A percentile compares a stretch with the other conserved stretches of the same genome.
Evolutionary conservation across 2,329 filamentous ascomycete species (phyloP).

Genomic region (Cladorrhinum sp.): DNA sequence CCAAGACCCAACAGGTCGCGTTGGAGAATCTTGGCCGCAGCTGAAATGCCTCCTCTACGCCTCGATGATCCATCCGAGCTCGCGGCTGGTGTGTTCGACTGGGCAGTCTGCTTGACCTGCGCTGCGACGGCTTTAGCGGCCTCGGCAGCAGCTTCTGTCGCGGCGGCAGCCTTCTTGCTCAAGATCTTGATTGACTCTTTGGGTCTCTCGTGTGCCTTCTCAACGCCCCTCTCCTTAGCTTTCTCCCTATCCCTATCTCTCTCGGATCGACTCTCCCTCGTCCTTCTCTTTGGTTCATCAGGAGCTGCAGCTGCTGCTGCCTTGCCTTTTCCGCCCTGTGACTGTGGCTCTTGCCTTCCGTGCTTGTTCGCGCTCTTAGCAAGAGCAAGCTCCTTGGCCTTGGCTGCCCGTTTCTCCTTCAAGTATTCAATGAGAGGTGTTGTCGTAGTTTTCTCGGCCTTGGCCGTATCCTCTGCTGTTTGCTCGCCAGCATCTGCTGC

Average conservation of each 20-base stretch:
- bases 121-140: constrained; percentile 42
- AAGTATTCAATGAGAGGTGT: constrained; percentile 89
- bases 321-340: constrained; percentile 49
- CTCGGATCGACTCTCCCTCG: constrained; percentile 62
- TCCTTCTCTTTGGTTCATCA: constrained; percentile 50
- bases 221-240: constrained; percentile 27
- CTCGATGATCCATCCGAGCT: constrained; percentile 38
- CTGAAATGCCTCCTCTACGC: constrained; percentile 58
- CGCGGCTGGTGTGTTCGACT: constrained; percentile 13
- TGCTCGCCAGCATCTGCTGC: constrained; percentile 45
- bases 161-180: constrained; percentile 46
- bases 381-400: constrained; percentile 53
- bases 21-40: constrained; percentile 62
- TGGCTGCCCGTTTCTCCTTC: constrained; percentile 85
- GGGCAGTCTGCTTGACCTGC: constrained; percentile 37
- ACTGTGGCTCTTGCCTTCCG: constrained; percentile 48
- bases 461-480: constrained; percentile 47
- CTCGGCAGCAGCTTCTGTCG: constrained; percentile 47
- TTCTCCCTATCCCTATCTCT: constrained; percentile 40
- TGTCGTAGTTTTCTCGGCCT: constrained; percentile 65
- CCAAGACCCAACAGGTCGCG: constrained; percentile 61
- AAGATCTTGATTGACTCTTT: constrained; percentile 63
- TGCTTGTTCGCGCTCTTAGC: constrained; percentile 56
- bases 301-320: constrained; percentile 26
- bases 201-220: constrained; percentile 43